phyloP scores from a whole-genome alignment of 2,329 filamentous ascomycete species.

The Tolypocladium pustulatum region DNA sequence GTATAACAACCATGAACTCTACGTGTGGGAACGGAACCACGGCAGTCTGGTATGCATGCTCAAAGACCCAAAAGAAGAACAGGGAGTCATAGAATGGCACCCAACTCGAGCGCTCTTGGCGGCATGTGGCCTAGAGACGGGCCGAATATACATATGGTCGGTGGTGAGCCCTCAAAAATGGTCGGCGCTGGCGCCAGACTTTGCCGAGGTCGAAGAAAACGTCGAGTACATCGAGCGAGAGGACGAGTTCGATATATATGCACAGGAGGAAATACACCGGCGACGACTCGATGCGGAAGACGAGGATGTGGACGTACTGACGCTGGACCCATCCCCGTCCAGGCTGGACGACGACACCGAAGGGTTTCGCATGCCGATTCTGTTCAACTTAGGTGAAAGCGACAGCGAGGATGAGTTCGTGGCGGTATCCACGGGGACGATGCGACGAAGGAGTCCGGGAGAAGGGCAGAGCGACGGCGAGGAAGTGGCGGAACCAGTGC shows the following conservation, averaged over 20 bases:
- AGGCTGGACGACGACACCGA: constrained; percentile 49
- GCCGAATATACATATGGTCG: constrained; percentile 91
- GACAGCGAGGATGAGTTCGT: constrained; percentile 89
- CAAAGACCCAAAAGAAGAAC: constrained; percentile 91
- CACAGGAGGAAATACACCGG: constrained; percentile 87
- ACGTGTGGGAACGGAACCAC: constrained; percentile 92
- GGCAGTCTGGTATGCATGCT: constrained; percentile 94
- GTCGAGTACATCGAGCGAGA: constrained; percentile 92
- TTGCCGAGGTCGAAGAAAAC: constrained; percentile 95
- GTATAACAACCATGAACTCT: constrained; percentile 97
- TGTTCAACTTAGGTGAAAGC: constrained; percentile 87
- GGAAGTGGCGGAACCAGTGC: constrained; percentile 36
- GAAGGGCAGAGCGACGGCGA: constrained; percentile 52
- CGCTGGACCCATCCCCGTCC: constrained; percentile 54
- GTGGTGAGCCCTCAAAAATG: constrained; percentile 92
- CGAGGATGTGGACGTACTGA: constrained; percentile 84
- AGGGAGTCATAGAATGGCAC: constrained; percentile 96
- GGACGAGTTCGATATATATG: constrained; percentile 97
- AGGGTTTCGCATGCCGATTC: constrained; percentile 81
- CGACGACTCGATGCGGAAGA: constrained; percentile 84
- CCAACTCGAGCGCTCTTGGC: constrained; percentile 78
- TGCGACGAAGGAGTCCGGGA: constrained; percentile 75
- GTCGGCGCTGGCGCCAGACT: constrained; percentile 94
- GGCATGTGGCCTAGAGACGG: constrained; percentile 85
- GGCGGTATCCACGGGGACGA: constrained; percentile 63